phyloP scores from a whole-genome alignment of 1,284 basidiomycete species.

The Cystobasidium pallidum region DNA sequence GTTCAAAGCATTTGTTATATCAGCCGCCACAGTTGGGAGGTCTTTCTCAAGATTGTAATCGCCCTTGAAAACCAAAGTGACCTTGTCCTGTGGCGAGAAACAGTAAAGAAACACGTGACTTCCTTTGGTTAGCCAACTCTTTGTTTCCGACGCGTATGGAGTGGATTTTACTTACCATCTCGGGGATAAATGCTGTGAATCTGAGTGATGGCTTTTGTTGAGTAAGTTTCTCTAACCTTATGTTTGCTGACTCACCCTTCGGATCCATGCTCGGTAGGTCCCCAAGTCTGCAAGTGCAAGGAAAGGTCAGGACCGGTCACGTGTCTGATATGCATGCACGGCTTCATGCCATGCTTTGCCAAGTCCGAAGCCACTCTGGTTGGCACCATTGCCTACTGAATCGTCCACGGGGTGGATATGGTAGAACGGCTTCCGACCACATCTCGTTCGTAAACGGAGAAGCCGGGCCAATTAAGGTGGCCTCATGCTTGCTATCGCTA shows the following conservation, averaged over 20 bases:
- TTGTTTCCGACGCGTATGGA: neutral
- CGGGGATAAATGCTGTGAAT: constrained; percentile 44
- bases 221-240: neutral
- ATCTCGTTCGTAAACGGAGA: too few species aligned
- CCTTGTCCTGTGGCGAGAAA: constrained; percentile 27
- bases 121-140: neutral
- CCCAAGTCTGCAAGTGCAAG: constrained; percentile 19
- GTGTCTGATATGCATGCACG: neutral
- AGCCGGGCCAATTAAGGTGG: too few species aligned
- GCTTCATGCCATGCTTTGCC: too few species aligned
- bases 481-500: neutral
- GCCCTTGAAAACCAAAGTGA: constrained; percentile 44
- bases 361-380: too few species aligned
- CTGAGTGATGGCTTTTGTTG: neutral
- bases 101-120: neutral
- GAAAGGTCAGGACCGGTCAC: neutral
- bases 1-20: constrained; percentile 19
- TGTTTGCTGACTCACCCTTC: constrained; percentile 16
- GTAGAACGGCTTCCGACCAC: too few species aligned
- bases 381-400: too few species aligned
- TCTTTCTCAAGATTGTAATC: constrained; percentile 43
- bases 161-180: constrained; percentile 4
- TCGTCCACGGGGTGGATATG: too few species aligned
- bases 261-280: constrained; percentile 27
- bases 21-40: constrained; percentile 22